Conservation (phyloP, 805 yeast species). For the Lachancea kluyveri region DNA sequence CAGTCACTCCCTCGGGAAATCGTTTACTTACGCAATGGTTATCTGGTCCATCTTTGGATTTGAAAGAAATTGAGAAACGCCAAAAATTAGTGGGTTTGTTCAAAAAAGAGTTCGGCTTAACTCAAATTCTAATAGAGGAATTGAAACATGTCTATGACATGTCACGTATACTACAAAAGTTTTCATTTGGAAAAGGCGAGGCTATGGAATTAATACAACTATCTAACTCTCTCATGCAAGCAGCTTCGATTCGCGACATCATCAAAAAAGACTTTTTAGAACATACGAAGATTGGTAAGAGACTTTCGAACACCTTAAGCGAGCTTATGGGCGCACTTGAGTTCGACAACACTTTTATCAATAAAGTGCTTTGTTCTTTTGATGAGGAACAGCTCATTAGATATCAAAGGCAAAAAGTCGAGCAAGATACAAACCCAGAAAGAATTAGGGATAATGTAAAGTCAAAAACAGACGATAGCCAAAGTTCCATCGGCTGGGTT, state of each 20-base stretch:
- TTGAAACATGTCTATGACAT: slow-evolving; percentile 50
- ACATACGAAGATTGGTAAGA: slow-evolving; percentile 8
- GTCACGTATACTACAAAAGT: slow-evolving; percentile 51
- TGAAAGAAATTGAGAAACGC: slow-evolving; percentile 48
- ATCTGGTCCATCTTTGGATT: slow-evolving; percentile 65
- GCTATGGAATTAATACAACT: slow-evolving; percentile 40
- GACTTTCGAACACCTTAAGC: background rate
- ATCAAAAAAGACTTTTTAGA: slow-evolving; percentile 15
- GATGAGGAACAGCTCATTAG: slow-evolving; percentile 33
- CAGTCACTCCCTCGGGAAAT: slow-evolving; percentile 78
- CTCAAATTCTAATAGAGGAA: slow-evolving; percentile 30
- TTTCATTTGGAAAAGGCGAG: slow-evolving; percentile 43
- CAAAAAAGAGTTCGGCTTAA: slow-evolving; percentile 23
- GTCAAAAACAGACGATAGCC: slow-evolving; percentile 1
- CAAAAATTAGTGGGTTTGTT: slow-evolving; percentile 47
- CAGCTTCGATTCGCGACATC: slow-evolving; percentile 6
- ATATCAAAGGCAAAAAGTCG: slow-evolving; percentile 19
- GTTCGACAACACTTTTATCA: slow-evolving; percentile 38
- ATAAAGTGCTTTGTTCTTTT: slow-evolving; percentile 37
- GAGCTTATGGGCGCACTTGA: slow-evolving; percentile 26
- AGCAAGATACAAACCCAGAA: slow-evolving; percentile 11
- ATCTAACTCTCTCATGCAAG: slow-evolving; percentile 35
- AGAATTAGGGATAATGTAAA: slow-evolving; percentile 3
- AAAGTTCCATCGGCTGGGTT: slow-evolving; percentile 25
- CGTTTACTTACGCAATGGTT: slow-evolving; percentile 78